phyloP scores from a whole-genome alignment of 2,329 filamentous ascomycete genomes.

The Verticillium zaregamsianum region DNA sequence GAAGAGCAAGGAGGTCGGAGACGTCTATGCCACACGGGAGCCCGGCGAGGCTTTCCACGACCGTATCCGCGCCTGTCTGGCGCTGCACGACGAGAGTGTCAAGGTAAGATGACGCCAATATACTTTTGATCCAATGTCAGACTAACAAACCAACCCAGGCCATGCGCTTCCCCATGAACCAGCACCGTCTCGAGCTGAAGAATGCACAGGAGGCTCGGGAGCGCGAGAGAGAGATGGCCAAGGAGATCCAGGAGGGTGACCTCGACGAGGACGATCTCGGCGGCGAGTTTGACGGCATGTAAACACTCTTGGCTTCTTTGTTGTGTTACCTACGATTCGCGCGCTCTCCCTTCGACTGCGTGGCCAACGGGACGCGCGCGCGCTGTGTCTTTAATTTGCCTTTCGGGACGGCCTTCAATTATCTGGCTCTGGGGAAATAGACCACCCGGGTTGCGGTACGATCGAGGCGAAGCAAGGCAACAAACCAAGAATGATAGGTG shows the following conservation, averaged over 20 bases:
- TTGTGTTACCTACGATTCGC: conserved; percentile 7
- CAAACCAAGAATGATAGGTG: background rate
- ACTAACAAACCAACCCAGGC: conserved; percentile 49
- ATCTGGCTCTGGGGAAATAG: background rate
- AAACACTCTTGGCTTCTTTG: conserved; percentile 28
- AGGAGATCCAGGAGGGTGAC: conserved; percentile 98
- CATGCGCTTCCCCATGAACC: conserved; percentile 99
- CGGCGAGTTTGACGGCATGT: conserved; percentile 95
- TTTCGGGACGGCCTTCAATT: background rate
- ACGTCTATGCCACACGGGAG: conserved; percentile 93
- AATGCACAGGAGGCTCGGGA: conserved; percentile 98
- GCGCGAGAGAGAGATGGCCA: conserved; percentile 91
- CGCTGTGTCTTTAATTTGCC: background rate
- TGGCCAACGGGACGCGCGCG: background rate
- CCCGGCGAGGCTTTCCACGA: conserved; percentile 97
- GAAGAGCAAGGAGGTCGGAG: conserved; percentile 96
- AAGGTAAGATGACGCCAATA: conserved; percentile 57
- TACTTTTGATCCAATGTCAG: conserved; percentile 18
- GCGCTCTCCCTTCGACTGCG: background rate
- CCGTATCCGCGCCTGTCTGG: conserved; percentile 85
- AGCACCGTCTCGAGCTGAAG: conserved; percentile 94
- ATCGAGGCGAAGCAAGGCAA: background rate
- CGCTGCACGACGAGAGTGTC: conserved; percentile 94
- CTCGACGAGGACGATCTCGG: conserved; percentile 94
- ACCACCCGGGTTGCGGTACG: background rate